phyloP scores from a whole-genome alignment of 805 yeast genomes.

The Jamesozyma hellenica region DNA sequence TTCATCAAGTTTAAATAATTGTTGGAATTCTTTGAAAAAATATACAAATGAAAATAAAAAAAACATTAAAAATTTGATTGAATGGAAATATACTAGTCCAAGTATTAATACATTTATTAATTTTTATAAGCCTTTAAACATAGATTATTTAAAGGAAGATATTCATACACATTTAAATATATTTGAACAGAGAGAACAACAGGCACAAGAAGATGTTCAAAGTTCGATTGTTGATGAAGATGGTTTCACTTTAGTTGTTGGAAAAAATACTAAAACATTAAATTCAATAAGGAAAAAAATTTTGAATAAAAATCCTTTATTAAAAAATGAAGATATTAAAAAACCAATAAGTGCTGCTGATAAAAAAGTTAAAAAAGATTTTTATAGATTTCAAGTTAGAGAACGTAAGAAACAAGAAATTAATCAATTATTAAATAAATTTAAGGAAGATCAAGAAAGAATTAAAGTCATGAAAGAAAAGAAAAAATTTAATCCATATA shows the following conservation, averaged over 20 bases:
- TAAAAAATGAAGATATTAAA: slow-evolving; percentile 22
- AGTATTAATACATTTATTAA: slow-evolving; percentile 36
- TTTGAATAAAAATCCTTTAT: slow-evolving; percentile 26
- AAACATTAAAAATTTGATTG: slow-evolving; percentile 34
- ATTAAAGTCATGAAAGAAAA: slow-evolving; percentile 69
- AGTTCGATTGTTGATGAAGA: slow-evolving; percentile 74
- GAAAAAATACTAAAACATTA: slow-evolving; percentile 73
- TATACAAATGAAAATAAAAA: slow-evolving; percentile 24
- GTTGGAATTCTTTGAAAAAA: slow-evolving; percentile 46
- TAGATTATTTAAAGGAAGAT: slow-evolving; percentile 41
- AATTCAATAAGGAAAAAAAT: slow-evolving; percentile 28
- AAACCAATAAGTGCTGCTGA: slow-evolving; percentile 37
- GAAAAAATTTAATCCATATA: slow-evolving; percentile 80
- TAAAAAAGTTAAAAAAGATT: slow-evolving; percentile 70
- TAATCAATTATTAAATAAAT: slow-evolving; percentile 73
- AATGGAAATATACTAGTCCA: slow-evolving; percentile 27
- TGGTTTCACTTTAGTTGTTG: slow-evolving; percentile 87
- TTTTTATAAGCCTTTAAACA: slow-evolving; percentile 36
- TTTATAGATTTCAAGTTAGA: slow-evolving; percentile 92
- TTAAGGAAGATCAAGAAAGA: slow-evolving; percentile 83
- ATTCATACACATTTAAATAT: slow-evolving; percentile 54
- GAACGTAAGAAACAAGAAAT: slow-evolving; percentile 87
- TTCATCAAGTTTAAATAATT: slow-evolving; percentile 44
- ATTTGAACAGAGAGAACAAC: slow-evolving; percentile 63
- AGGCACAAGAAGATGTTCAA: slow-evolving; percentile 45